Evolutionary conservation across 2,329 filamentous ascomycete species (phyloP).

Genomic region (Beauveria bassiana): DNA sequence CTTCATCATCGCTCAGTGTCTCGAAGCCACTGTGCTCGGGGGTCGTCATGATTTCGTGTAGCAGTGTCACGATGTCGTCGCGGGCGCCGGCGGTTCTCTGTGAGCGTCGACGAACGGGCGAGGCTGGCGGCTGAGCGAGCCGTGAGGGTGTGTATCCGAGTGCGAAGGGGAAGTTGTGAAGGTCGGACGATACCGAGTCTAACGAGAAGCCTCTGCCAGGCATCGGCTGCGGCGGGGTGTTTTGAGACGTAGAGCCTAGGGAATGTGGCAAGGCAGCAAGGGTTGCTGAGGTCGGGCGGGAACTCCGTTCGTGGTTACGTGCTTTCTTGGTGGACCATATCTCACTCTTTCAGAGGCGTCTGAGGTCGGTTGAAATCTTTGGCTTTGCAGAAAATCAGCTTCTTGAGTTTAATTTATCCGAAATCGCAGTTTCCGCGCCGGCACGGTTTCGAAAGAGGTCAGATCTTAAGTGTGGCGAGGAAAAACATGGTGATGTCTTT

Average conservation of each 20-base stretch:
- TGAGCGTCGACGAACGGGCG: neutral
- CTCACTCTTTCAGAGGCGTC: neutral
- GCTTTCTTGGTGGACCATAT: neutral
- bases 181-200: neutral
- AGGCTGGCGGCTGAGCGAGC: too few relatives aligned
- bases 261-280: neutral
- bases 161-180: neutral
- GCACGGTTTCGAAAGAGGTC: neutral
- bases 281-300: neutral
- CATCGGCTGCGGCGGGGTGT: neutral
- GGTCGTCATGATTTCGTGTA: neutral
- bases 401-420: neutral
- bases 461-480: neutral
- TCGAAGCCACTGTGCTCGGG: neutral
- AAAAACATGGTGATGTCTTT: neutral
- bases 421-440: neutral
- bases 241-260: neutral
- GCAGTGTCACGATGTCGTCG: neutral
- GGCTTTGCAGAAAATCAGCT: neutral
- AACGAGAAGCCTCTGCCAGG: neutral
- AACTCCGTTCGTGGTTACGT: neutral
- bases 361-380: neutral
- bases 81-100: neutral
- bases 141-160: neutral
- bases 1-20: slow-evolving; percentile 17